A percentile compares a stretch with the other conserved stretches of the same genome.
These are phyloP conservation scores for Tremellales sp. DNA, from an alignment of 1,284 basidiomycete species.

Conservation along the genomic window DNA sequence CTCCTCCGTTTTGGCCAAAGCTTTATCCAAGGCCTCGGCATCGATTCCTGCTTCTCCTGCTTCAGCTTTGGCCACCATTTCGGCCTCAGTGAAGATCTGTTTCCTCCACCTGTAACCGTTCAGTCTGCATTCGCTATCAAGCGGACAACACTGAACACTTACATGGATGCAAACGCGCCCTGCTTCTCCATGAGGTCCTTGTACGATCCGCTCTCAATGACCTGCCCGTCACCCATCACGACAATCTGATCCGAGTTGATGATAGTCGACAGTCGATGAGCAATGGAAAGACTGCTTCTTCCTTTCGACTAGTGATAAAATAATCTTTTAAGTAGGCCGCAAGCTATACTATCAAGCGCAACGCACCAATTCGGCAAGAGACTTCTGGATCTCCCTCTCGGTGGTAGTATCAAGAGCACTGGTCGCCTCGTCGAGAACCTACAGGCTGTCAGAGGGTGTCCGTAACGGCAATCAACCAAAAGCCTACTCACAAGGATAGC, in stretches of 20 bases:
- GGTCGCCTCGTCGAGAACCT: slow-evolving; percentile 97
- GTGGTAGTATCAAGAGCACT: slow-evolving; percentile 92
- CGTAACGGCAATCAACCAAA: background rate
- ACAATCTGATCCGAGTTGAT: slow-evolving; percentile 71
- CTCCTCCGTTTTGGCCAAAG: background rate
- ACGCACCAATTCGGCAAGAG: slow-evolving; percentile 74
- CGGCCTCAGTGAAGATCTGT: slow-evolving; percentile 45
- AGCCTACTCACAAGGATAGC: slow-evolving; percentile 60
- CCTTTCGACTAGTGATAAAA: slow-evolving; percentile 24
- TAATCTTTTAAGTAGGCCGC: slow-evolving; percentile 46
- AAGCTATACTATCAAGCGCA: slow-evolving; percentile 69
- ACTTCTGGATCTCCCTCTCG: slow-evolving; percentile 54
- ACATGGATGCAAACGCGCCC: slow-evolving; percentile 43
- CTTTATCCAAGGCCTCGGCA: slow-evolving; percentile 7
- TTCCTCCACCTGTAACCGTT: slow-evolving; percentile 35
- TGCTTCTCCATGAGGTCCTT: slow-evolving; percentile 67
- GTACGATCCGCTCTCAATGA: slow-evolving; percentile 84
- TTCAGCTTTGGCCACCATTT: slow-evolving; percentile 30
- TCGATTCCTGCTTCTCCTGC: slow-evolving; percentile 13
- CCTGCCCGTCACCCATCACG: slow-evolving; percentile 76
- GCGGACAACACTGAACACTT: slow-evolving; percentile 9
- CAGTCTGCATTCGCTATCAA: background rate
- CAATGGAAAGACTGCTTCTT: slow-evolving; percentile 95
- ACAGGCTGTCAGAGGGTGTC: too few relatives aligned
- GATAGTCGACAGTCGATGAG: slow-evolving; percentile 56